Conservation (phyloP, 371 early-diverging fungal genomes). For the Thermomucor indicae-seudaticae region DNA sequence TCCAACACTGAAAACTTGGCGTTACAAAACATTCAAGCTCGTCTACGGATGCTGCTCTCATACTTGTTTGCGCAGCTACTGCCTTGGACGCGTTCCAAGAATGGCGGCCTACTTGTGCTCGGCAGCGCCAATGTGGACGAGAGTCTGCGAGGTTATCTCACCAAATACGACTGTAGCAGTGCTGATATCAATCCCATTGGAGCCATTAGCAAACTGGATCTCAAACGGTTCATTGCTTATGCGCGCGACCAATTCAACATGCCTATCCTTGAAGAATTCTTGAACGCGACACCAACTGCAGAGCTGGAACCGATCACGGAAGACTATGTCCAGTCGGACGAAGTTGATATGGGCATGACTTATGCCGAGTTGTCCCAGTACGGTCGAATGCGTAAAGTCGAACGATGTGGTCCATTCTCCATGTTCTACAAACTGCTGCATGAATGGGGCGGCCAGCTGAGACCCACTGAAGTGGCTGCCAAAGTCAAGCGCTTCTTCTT, state of each 20-base stretch:
- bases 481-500: constrained; percentile 96
- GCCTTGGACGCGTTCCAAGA: constrained; percentile 81
- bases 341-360: constrained; percentile 97
- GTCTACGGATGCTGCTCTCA: constrained; percentile 92
- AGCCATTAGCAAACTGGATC: constrained; percentile 88
- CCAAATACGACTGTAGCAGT: constrained; percentile 97
- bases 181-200: constrained; percentile 98
- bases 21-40: constrained; percentile 96
- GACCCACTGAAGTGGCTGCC: constrained; percentile 71
- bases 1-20: constrained; percentile 87
- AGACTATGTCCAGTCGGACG: constrained; percentile 81
- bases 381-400: constrained; percentile 88
- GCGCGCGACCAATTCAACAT: constrained; percentile 63
- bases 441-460: constrained; percentile 66
- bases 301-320: constrained; percentile 90
- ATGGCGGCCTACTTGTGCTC: constrained; percentile 83
- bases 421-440: constrained; percentile 88
- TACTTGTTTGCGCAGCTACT: constrained; percentile 95
- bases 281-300: constrained; percentile 90
- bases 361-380: constrained; percentile 90
- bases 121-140: constrained; percentile 98
- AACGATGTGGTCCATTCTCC: constrained; percentile 84
- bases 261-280: constrained; percentile 72
- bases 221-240: constrained; percentile 78
- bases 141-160: constrained; percentile 92